Conservation (phyloP, 352 stramenopile species). For the Phytophthora aleatoria region DNA sequence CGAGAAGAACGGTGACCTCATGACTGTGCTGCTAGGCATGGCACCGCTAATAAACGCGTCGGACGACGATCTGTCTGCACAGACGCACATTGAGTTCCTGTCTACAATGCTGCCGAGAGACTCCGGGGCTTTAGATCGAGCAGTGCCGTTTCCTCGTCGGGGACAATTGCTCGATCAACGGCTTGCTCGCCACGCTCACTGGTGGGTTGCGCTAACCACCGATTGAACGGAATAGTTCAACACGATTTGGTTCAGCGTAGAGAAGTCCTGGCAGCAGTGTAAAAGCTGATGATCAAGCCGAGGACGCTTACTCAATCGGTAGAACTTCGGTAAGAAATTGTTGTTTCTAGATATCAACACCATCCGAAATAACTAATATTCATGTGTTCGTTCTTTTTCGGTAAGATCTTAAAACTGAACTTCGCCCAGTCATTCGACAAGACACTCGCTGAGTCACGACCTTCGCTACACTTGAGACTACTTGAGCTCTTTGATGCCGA, state of each 20-base stretch:
- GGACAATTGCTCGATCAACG: neutral
- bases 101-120: neutral
- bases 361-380: no score
- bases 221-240: no score
- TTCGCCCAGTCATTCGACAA: neutral
- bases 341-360: neutral
- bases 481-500: neutral
- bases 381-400: no score
- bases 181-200: neutral
- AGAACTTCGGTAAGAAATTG: neutral
- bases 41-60: neutral
- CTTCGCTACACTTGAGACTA: neutral
- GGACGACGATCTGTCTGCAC: neutral
- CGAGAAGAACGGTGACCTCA: no score
- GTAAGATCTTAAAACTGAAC: neutral
- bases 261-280: neutral
- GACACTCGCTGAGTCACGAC: neutral
- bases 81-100: neutral
- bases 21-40: constrained; percentile 1
- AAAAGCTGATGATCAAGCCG: neutral
- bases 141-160: neutral
- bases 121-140: neutral
- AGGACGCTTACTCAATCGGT: neutral
- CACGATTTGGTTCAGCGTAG: neutral
- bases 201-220: no score